Evolutionary conservation across 257 asterid species (phyloP).

Genomic region (Lavandula angustifolia): DNA sequence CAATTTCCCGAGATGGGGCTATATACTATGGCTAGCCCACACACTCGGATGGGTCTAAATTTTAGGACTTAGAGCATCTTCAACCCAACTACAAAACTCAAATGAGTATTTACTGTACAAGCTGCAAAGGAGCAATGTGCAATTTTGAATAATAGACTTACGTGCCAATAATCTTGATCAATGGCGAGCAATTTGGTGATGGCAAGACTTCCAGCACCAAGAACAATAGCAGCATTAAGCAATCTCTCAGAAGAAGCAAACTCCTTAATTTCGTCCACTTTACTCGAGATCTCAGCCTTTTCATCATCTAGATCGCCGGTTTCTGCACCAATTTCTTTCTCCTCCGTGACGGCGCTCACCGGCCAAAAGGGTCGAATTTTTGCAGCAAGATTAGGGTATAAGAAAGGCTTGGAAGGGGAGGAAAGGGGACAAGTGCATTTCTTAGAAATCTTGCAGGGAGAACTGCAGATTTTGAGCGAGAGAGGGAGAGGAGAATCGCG

Average conservation of each 20-base stretch:
- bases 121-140: no score
- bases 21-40: no score
- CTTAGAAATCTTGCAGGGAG: no score
- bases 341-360: slow-evolving; percentile 46
- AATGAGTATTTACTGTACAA: no score
- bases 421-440: slow-evolving; percentile 26
- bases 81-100: no score
- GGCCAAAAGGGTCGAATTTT: slow-evolving; percentile 30
- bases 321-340: slow-evolving; percentile 42
- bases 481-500: no score
- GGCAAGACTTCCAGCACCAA: slow-evolving; percentile 72
- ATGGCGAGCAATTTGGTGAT: slow-evolving; percentile 65
- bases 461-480: no score
- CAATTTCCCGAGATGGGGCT: no score
- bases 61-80: no score
- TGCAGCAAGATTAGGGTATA: slow-evolving; percentile 28
- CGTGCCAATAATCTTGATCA: slow-evolving; percentile 85
- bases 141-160: slow-evolving; percentile 32
- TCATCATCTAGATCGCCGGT: slow-evolving; percentile 35
- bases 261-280: slow-evolving; percentile 30
- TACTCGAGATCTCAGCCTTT: slow-evolving; percentile 17
- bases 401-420: slow-evolving; percentile 23
- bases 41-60: no score
- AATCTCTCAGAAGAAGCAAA: slow-evolving; percentile 46
- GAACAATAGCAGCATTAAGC: slow-evolving; percentile 76